phyloP scores from a whole-genome alignment of 331 rosid species.

The Saraca asoca region DNA sequence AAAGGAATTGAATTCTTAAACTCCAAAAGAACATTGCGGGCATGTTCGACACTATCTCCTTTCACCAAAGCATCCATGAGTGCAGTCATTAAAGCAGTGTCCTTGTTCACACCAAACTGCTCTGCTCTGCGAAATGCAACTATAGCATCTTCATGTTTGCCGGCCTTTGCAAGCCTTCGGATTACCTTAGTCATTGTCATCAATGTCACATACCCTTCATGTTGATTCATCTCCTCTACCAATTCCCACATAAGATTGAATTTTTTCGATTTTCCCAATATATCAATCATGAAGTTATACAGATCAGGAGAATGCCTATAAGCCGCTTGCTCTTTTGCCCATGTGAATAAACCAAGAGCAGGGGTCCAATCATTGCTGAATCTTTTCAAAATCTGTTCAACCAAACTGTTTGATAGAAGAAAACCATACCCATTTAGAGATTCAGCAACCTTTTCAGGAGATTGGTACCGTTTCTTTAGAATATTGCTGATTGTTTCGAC shows the following conservation, averaged over 20 bases:
- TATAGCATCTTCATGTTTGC: slow-evolving; percentile 54
- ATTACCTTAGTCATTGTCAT: slow-evolving; percentile 60
- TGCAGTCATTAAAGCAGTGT: slow-evolving; percentile 46
- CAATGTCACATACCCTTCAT: slow-evolving; percentile 52
- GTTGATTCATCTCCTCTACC: slow-evolving; percentile 58
- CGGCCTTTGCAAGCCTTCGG: slow-evolving; percentile 62
- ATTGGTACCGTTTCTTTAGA: slow-evolving; percentile 51
- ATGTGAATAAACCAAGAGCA: slow-evolving; percentile 66
- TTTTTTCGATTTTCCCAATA: slow-evolving; percentile 57
- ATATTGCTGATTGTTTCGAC: slow-evolving; percentile 47
- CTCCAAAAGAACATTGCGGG: slow-evolving; percentile 54
- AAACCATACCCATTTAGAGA: slow-evolving; percentile 47
- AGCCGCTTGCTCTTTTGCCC: slow-evolving; percentile 75
- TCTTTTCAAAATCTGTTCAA: slow-evolving; percentile 60
- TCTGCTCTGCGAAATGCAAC: slow-evolving; percentile 54
- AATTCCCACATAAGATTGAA: slow-evolving; percentile 63
- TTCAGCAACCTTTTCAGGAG: slow-evolving; percentile 49
- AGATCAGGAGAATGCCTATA: slow-evolving; percentile 56
- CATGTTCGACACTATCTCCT: slow-evolving; percentile 65
- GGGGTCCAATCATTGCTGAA: slow-evolving; percentile 64
- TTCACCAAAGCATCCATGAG: slow-evolving; percentile 72
- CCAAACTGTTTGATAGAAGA: slow-evolving; percentile 43
- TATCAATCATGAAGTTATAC: slow-evolving; percentile 63
- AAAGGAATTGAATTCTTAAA: slow-evolving; percentile 50
- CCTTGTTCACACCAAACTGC: slow-evolving; percentile 49